These are phyloP conservation scores for Chiua sp. DNA, from an alignment of 1,284 basidiomycete genomes.

Conservation along the genomic window DNA sequence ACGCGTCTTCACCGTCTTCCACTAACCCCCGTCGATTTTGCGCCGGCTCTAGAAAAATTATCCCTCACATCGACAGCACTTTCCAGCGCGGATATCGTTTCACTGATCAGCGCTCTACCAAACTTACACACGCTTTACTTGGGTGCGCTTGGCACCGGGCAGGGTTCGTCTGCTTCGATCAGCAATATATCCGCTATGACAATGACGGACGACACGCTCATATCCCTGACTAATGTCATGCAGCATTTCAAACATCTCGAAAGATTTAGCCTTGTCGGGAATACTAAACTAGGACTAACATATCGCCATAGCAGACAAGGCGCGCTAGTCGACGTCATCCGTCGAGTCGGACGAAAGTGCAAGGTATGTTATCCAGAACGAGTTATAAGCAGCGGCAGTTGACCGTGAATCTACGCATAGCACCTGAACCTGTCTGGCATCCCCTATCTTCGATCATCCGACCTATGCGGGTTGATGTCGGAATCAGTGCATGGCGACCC, in stretches of 20 bases:
- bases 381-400: background rate
- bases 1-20: slow-evolving; percentile 51
- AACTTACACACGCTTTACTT: slow-evolving; percentile 55
- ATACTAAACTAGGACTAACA: slow-evolving; percentile 58
- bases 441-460: slow-evolving; percentile 52
- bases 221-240: slow-evolving; percentile 49
- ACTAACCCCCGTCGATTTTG: slow-evolving; percentile 9
- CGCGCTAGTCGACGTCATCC: slow-evolving; percentile 53
- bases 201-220: slow-evolving; percentile 57
- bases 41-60: slow-evolving; percentile 56
- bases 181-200: slow-evolving; percentile 56
- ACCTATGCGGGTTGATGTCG: slow-evolving; percentile 27
- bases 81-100: slow-evolving; percentile 46
- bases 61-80: slow-evolving; percentile 63
- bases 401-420: slow-evolving; percentile 26
- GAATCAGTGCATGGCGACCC: too few relatives aligned
- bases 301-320: slow-evolving; percentile 35
- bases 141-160: slow-evolving; percentile 63
- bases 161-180: slow-evolving; percentile 50
- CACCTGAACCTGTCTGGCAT: slow-evolving; percentile 63
- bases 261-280: slow-evolving; percentile 63
- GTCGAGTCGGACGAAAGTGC: slow-evolving; percentile 60
- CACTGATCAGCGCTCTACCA: slow-evolving; percentile 45
- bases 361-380: slow-evolving; percentile 45
- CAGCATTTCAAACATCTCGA: slow-evolving; percentile 46